Conservation (phyloP, 2,329 filamentous ascomycete genomes). For the Xylaria sp. region DNA sequence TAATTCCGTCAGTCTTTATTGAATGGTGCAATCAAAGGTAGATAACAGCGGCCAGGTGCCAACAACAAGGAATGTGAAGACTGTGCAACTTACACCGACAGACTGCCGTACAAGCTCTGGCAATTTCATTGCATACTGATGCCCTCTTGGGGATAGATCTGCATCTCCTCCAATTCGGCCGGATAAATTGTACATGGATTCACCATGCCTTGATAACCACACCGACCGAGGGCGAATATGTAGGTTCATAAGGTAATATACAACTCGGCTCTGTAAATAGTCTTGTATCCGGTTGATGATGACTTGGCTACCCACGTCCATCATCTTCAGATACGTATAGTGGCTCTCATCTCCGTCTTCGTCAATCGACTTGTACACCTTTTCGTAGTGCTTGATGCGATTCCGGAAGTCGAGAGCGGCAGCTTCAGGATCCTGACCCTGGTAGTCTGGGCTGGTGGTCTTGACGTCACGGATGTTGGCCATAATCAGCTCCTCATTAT, state of each 20-base stretch:
- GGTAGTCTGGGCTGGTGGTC: constrained; percentile 94
- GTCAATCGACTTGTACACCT: constrained; percentile 93
- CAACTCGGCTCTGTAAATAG: constrained; percentile 93
- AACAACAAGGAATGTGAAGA: constrained; percentile 10
- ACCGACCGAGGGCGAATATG: constrained; percentile 97
- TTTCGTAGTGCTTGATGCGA: constrained; percentile 96
- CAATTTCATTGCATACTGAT: constrained; percentile 86
- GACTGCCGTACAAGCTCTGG: constrained; percentile 87
- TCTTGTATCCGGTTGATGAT: constrained; percentile 98
- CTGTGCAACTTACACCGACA: constrained; percentile 74
- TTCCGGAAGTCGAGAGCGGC: constrained; percentile 93
- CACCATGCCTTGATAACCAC: constrained; percentile 95
- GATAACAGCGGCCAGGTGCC: neutral
- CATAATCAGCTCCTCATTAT: constrained; percentile 96
- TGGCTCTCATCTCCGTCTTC: constrained; percentile 81
- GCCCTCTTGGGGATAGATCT: constrained; percentile 83
- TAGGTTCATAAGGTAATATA: constrained; percentile 98
- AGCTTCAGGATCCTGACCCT: constrained; percentile 90
- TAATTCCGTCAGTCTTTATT: constrained; percentile 34
- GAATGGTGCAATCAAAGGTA: neutral
- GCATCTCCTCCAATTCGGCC: constrained; percentile 95
- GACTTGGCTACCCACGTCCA: constrained; percentile 94
- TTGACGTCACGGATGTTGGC: constrained; percentile 98
- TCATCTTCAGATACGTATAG: constrained; percentile 95
- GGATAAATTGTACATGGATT: constrained; percentile 90